Evolutionary conservation across 805 yeast genomes (phyloP).

Genomic region (Lipomyces kockii): DNA sequence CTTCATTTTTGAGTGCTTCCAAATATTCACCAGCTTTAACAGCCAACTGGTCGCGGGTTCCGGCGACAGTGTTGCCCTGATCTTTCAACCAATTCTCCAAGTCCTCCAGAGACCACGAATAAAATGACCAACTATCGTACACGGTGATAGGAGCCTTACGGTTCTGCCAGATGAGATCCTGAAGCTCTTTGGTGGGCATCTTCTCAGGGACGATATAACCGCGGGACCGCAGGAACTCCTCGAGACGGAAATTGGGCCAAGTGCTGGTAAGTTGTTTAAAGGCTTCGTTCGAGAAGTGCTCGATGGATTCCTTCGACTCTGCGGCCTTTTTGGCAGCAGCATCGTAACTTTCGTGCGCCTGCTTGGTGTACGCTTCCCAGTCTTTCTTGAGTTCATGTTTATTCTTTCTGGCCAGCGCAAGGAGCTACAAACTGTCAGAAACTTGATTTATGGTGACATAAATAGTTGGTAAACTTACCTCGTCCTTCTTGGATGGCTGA

Average conservation of each 20-base stretch:
- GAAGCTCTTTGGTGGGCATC: constrained; percentile 48
- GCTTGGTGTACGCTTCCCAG: constrained; percentile 33
- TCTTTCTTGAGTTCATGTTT: constrained; percentile 44
- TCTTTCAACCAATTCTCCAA: constrained; percentile 56
- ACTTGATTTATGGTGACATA: neutral
- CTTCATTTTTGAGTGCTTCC: constrained; percentile 53
- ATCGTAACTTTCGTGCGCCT: constrained; percentile 24
- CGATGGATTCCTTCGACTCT: constrained; percentile 36
- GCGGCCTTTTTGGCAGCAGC: constrained; percentile 18
- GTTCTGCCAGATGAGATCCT: constrained; percentile 50
- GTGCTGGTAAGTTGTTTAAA: constrained; percentile 39
- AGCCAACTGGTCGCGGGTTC: constrained; percentile 54
- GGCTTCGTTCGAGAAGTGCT: constrained; percentile 25
- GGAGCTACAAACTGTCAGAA: constrained; percentile 16
- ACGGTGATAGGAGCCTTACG: constrained; percentile 47
- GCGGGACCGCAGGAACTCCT: constrained; percentile 46
- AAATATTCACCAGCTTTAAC: constrained; percentile 53
- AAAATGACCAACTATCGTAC: constrained; percentile 54
- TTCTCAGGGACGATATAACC: constrained; percentile 44
- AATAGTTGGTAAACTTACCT: constrained; percentile 9
- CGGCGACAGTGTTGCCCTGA: constrained; percentile 50
- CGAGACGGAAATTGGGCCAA: constrained; percentile 47
- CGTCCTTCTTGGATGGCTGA: constrained; percentile 22
- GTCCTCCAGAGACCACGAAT: constrained; percentile 57
- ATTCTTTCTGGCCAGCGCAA: constrained; percentile 43